Evolutionary conservation across 2,329 filamentous ascomycete species (phyloP).

Genomic region (Hypoxylon sp.): DNA sequence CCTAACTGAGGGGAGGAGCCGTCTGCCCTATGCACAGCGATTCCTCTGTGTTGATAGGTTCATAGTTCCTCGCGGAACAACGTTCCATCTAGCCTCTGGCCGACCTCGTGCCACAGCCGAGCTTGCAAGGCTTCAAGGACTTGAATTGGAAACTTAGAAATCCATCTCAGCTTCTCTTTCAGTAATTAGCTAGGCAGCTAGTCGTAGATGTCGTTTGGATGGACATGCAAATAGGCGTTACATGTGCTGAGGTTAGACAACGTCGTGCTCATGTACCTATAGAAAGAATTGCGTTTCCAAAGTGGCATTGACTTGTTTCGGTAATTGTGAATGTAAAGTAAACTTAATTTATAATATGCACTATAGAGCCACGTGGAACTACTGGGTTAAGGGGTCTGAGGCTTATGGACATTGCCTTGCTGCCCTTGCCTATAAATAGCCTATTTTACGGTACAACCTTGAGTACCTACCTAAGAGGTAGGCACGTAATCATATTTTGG

Average conservation of each 20-base stretch:
- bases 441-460: background rate
- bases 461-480: background rate
- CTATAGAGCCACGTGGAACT: conserved; percentile 5
- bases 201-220: too few relatives aligned
- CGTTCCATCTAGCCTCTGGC: too few relatives aligned
- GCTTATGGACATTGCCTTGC: background rate
- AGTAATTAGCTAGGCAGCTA: too few relatives aligned
- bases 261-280: background rate
- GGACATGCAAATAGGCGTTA: too few relatives aligned
- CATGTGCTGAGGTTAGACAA: background rate
- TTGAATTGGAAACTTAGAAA: too few relatives aligned
- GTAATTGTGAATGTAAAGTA: background rate
- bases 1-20: too few relatives aligned
- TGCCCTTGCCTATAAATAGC: background rate
- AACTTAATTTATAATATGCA: background rate
- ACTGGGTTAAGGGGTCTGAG: background rate
- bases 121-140: too few relatives aligned
- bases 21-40: too few relatives aligned
- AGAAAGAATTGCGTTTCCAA: background rate
- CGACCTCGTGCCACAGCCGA: too few relatives aligned
- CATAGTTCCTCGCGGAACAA: too few relatives aligned
- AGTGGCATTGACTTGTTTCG: background rate
- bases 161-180: too few relatives aligned
- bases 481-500: background rate
- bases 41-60: too few relatives aligned